These are phyloP conservation scores for Fusarium sp. DNA, from an alignment of 2,329 filamentous ascomycete species.

Conservation along the genomic window DNA sequence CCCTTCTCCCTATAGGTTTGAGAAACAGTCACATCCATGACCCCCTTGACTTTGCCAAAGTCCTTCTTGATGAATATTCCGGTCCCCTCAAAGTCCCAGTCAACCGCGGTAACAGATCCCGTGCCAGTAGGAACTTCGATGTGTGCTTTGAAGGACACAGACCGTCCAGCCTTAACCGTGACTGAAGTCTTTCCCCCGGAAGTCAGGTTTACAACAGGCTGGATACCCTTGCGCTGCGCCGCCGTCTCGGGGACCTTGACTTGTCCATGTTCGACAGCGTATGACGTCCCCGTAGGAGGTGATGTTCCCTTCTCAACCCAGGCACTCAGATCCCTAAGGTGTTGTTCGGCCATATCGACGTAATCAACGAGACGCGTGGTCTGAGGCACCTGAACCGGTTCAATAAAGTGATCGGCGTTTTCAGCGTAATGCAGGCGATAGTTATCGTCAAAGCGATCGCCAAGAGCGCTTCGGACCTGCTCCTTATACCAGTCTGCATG, in stretches of 20 bases:
- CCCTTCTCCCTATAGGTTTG: background rate
- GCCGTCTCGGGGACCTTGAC: slow-evolving; percentile 12
- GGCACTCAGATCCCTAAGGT: slow-evolving; percentile 28
- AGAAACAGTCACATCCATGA: background rate
- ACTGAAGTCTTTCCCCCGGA: background rate
- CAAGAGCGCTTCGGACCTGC: slow-evolving; percentile 15
- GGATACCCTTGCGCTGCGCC: slow-evolving; percentile 26
- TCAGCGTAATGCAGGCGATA: slow-evolving; percentile 36
- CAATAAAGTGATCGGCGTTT: slow-evolving; percentile 31
- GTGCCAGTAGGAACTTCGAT: background rate
- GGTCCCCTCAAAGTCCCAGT: slow-evolving; percentile 3
- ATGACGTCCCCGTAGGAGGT: slow-evolving; percentile 15
- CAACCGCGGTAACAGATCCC: background rate
- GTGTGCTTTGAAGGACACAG: background rate
- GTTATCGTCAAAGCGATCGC: slow-evolving; percentile 15
- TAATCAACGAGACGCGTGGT: slow-evolving; percentile 16
- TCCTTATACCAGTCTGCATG: slow-evolving; percentile 40
- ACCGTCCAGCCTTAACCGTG: background rate
- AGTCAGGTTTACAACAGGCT: slow-evolving; percentile 11
- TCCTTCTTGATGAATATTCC: background rate
- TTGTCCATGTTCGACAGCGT: slow-evolving; percentile 15
- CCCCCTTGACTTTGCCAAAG: background rate
- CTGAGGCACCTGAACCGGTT: background rate
- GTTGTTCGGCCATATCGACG: slow-evolving; percentile 25
- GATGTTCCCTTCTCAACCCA: slow-evolving; percentile 30